A percentile compares a stretch with the other conserved stretches of the same genome.
Conservation (phyloP, 2,329 filamentous ascomycete species). For the Fusarium fujikuroi region DNA sequence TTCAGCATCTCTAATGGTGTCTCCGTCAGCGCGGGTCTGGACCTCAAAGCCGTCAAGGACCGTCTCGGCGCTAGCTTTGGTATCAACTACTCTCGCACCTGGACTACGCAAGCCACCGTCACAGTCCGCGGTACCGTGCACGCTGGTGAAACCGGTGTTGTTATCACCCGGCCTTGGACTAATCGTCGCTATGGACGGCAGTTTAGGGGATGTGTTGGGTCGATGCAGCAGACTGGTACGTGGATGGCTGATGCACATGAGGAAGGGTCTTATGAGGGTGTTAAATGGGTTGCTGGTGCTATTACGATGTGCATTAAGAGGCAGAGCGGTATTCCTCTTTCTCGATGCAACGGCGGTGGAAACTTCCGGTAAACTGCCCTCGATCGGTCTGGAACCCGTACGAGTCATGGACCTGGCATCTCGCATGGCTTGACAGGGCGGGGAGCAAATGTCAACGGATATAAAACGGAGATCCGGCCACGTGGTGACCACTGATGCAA, state of each 20-base stretch:
- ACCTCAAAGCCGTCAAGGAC: not conserved
- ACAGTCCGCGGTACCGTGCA: slow-evolving; percentile 4
- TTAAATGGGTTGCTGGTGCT: slow-evolving; percentile 20
- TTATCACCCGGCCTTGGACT: slow-evolving; percentile 13
- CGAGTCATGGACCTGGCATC: not conserved
- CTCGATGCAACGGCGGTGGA: slow-evolving; percentile 18
- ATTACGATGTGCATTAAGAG: slow-evolving; percentile 23
- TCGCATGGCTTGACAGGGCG: not conserved
- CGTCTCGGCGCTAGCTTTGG: not conserved
- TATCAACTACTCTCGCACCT: slow-evolving; percentile 15
- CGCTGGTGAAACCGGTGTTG: not conserved
- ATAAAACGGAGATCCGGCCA: too few relatives aligned
- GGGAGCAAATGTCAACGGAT: too few relatives aligned
- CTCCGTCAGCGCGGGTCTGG: not conserved
- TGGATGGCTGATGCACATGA: slow-evolving; percentile 12
- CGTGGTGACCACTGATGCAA: not conserved
- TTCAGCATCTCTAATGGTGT: slow-evolving; percentile 12
- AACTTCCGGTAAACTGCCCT: not conserved
- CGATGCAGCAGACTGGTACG: slow-evolving; percentile 3
- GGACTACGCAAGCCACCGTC: slow-evolving; percentile 15
- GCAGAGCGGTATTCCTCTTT: not conserved
- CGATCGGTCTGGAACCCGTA: not conserved
- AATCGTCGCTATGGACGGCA: slow-evolving; percentile 7
- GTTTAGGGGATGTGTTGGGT: slow-evolving; percentile 15
- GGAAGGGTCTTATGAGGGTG: slow-evolving; percentile 16